These are phyloP conservation scores for Microsporum ferrugineum DNA, from an alignment of 2,329 filamentous ascomycete species.

Conservation along the genomic window DNA sequence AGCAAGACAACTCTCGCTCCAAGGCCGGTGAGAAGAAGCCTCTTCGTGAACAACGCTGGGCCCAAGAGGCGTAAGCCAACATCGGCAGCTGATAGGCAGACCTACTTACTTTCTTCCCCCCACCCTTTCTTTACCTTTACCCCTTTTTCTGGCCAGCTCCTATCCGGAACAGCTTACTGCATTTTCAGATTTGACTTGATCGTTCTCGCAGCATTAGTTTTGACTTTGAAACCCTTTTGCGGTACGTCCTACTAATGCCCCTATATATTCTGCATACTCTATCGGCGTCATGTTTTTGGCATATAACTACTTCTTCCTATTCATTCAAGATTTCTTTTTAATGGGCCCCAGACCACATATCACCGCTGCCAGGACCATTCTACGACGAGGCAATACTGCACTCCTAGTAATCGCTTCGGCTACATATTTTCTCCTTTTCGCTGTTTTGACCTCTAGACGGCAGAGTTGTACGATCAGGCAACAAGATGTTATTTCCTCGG, in stretches of 20 bases:
- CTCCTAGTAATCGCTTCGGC: slow-evolving; percentile 9
- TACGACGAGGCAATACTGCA: neutral
- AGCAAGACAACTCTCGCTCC: slow-evolving; percentile 52
- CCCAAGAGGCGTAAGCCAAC: slow-evolving; percentile 37
- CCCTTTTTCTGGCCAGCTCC: neutral
- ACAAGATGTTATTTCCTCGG: neutral
- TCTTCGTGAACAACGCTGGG: slow-evolving; percentile 71
- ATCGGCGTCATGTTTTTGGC: neutral
- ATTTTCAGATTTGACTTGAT: neutral
- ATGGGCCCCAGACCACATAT: neutral
- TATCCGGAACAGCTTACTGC: neutral
- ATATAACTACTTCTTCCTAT: neutral
- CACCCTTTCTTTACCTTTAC: neutral
- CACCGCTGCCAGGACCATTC: neutral
- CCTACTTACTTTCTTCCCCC: neutral
- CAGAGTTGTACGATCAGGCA: neutral
- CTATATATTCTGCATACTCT: neutral
- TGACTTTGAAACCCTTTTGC: neutral
- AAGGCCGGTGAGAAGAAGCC: slow-evolving; percentile 49
- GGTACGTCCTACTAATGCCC: neutral
- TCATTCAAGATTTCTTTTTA: neutral
- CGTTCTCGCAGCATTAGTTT: neutral
- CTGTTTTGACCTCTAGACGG: neutral
- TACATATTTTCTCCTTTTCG: slow-evolving; percentile 4
- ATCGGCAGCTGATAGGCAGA: neutral